A percentile compares a stretch with the other conserved stretches of the same genome.
Conservation (phyloP, 805 yeast genomes). For the Pichia californica region DNA sequence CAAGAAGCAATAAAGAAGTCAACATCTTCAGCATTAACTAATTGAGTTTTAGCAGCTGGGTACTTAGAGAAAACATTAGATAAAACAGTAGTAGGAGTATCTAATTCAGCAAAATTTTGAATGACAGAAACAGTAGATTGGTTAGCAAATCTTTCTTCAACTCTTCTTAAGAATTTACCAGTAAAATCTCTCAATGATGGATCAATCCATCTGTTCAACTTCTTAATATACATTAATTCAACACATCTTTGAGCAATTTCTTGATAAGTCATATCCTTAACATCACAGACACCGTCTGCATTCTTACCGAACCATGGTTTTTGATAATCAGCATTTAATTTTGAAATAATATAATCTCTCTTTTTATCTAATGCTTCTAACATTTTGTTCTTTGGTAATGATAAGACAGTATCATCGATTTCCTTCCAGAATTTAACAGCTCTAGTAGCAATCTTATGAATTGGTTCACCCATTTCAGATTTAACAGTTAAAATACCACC, state of each 20-base stretch:
- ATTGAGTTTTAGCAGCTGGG: conserved; percentile 72
- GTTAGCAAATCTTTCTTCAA: conserved; percentile 89
- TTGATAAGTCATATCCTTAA: conserved; percentile 92
- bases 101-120: conserved; percentile 65
- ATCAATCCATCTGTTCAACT: conserved; percentile 85
- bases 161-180: conserved; percentile 84
- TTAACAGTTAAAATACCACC: conserved; percentile 96
- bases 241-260: conserved; percentile 84
- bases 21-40: conserved; percentile 90
- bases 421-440: conserved; percentile 98
- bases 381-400: conserved; percentile 82
- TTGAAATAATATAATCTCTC: conserved; percentile 78
- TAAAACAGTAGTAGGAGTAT: conserved; percentile 56
- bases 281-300: conserved; percentile 72
- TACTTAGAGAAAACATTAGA: conserved; percentile 58
- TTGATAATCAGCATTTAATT: conserved; percentile 90
- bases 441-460: conserved; percentile 96
- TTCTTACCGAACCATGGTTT: conserved; percentile 95
- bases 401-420: conserved; percentile 88
- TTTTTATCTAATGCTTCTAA: conserved; percentile 74
- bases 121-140: conserved; percentile 56
- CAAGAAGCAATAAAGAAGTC: conserved; percentile 86
- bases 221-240: conserved; percentile 79
- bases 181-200: conserved; percentile 74
- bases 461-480: conserved; percentile 99